Base-by-base conservation (phyloP, 768 basidiomycete species). In the Leccinum truebloodii region DNA sequence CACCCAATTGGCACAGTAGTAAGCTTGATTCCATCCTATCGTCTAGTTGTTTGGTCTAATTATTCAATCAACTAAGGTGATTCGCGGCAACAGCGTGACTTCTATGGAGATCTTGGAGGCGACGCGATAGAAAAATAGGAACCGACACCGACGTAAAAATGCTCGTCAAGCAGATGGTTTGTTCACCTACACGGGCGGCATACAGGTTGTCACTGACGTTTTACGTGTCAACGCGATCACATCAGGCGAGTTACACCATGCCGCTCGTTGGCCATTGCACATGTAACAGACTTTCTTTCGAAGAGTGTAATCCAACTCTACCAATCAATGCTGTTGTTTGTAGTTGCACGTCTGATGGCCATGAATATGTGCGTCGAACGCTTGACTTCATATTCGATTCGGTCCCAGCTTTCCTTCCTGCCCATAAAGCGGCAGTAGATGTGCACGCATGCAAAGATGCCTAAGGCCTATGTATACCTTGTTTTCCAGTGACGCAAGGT, bases 11-110 rank as follows among this genome's bases (percentile, higher is more conserved):
- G 95, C 28, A 95, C 93, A 55, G 90, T 97, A 54, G 96, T 98
- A 74, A 69, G 93, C 83, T 22, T 26, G 44, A 51, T 58, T 24
- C 18, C 22, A 53, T 22, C 13, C 2, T 18, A 34, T 48, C 28
- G 41, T 32, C 34, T 28, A 41, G 6, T 7, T 8, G 52, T 49
- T 58, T 52, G 12, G 51, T 64, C 58, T 57, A 44, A 60, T 48
- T 18, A 24, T 58, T 24, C 59, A 30, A 41, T 54, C 58, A 26
- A 56, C 63, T 10, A 75, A 98, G 95, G 94, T 98, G 65, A 92
- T 98, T 69, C 91, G 95, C 46, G 95, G 95, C 53, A 98, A 96
- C 79, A 95, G 92, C 61, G 94, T 98, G 50, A 94, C 94, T 57
- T 94, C 92, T 60, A 95, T 97, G 90, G 95, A 98, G 75, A 90